A percentile compares a stretch with the other conserved stretches of the same genome.
phyloP scores from a whole-genome alignment of 768 basidiomycete species.

The Porphyrellus cyaneotinctus region DNA sequence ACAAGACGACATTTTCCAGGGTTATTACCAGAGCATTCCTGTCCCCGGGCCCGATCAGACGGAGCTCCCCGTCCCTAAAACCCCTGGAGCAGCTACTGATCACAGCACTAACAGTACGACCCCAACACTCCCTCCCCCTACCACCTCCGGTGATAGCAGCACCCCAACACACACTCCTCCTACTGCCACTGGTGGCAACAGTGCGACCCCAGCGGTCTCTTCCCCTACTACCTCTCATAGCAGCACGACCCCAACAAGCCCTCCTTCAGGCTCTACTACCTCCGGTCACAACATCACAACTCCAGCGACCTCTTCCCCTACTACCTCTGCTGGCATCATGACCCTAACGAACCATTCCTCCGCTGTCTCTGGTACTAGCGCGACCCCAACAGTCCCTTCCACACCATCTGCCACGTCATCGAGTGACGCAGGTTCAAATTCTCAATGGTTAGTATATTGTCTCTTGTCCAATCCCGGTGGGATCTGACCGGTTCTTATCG shows the following conservation, averaged over 20 bases:
- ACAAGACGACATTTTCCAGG: conserved; percentile 68
- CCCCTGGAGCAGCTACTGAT: neutral
- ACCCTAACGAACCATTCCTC: no score
- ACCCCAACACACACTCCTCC: no score
- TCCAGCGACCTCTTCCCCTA: neutral
- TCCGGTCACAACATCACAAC: no score
- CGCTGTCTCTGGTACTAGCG: neutral
- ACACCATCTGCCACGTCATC: conserved; percentile 2
- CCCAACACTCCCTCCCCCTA: no score
- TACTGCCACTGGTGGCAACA: no score
- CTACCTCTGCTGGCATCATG: neutral
- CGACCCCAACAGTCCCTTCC: neutral
- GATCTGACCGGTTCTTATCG: no score
- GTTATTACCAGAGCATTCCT: conserved; percentile 47
- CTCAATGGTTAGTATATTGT: conserved; percentile 11
- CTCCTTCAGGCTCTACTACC: no score
- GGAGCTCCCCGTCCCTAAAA: conserved; percentile 18
- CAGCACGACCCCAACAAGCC: no score
- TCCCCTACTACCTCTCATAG: no score
- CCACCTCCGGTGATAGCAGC: no score
- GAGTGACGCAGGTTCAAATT: neutral
- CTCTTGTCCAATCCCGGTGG: neutral
- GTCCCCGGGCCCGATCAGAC: conserved; percentile 40
- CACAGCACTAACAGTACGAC: neutral
- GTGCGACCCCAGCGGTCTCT: no score